Evolutionary conservation across 441 rosid species (phyloP), one percentile per base, ranked within the genome.

Genomic region (Daphne laureola): DNA sequence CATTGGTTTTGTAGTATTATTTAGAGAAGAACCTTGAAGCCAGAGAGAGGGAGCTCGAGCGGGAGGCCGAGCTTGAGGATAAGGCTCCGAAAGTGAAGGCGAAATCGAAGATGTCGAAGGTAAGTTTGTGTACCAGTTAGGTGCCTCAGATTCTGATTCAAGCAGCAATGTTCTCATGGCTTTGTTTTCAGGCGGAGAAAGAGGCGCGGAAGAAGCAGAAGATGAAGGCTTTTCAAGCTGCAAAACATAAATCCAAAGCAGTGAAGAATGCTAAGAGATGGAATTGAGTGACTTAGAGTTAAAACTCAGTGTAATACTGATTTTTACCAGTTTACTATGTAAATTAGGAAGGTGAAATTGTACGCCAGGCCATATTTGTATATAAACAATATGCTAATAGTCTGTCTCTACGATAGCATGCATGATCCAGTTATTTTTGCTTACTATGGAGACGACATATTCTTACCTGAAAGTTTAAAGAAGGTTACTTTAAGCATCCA

Each of bases 81-180:
- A 92, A 80, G 80, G 92, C 96, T 43, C 96, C 96, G 5, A 92
- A 92, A 81, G 67, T 76, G 15, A 92, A 92, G 71, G 84, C 98
- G 18, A 92, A 88, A 73, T 92, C 96, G 12, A 92, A 92, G 82
- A 86, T 86, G 98, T 88, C 96, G 13, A 89, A 88, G 79, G 94
- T 77, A 55, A 67, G 63, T 41, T 41, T 23, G 7, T 23, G 5
- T 17, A 0, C 27, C 46, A 23, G 13, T 26, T 17, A 16, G 18
- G n/a, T 26, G 8, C 17, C 15, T 27, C 9, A 8, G 1, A 5
- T 51, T 51, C 21, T 12, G 23, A 8, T 25, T 21, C 25, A n/a
- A 56, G 25, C 14, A 46, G 11, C 43, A 2, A 4, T n/a, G 1
- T 23, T 59, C 14, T 58, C 4, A 17, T 26, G 42, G 2, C 31